Evolutionary conservation across 257 asterid genomes (phyloP).

Genomic region (Capsicum rhomboideum): DNA sequence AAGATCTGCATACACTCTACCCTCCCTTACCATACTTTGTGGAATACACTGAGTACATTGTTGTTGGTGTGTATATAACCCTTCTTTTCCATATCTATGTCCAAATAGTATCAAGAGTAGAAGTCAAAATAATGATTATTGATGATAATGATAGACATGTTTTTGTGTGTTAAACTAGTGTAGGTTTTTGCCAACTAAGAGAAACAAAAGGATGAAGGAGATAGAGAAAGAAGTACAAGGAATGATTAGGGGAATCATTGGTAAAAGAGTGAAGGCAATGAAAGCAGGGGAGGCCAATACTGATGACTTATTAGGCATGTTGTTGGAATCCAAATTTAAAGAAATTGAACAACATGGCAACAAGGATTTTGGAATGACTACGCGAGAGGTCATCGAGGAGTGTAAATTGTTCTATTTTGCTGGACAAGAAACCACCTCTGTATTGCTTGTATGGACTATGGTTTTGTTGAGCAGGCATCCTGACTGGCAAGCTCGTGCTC

Average conservation of each 20-base stretch:
- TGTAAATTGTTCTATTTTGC: slow-evolving; percentile 26
- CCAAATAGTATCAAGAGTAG: background rate
- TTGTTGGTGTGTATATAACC: no score
- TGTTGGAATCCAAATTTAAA: slow-evolving; percentile 9
- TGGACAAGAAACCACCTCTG: slow-evolving; percentile 22
- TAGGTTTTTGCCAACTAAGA: slow-evolving; percentile 18
- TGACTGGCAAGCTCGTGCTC: slow-evolving; percentile 21
- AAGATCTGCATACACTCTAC: no score
- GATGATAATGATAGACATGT: background rate
- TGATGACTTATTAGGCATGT: slow-evolving; percentile 12
- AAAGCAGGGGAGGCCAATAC: background rate
- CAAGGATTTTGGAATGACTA: slow-evolving; percentile 4
- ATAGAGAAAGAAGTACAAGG: slow-evolving; percentile 5
- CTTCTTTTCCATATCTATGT: background rate
- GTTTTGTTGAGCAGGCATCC: slow-evolving; percentile 10
- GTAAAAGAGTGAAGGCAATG: slow-evolving; percentile 2
- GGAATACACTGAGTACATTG: no score
- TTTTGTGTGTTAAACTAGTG: background rate
- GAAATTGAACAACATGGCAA: slow-evolving; percentile 9
- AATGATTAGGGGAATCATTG: background rate
- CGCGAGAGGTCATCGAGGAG: slow-evolving; percentile 11
- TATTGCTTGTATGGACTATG: slow-evolving; percentile 23
- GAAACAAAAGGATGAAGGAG: slow-evolving; percentile 13
- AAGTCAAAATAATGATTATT: background rate
- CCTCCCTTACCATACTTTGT: no score